phyloP scores from a whole-genome alignment of 331 rosid genomes.

The Erythrophleum ivorense region DNA sequence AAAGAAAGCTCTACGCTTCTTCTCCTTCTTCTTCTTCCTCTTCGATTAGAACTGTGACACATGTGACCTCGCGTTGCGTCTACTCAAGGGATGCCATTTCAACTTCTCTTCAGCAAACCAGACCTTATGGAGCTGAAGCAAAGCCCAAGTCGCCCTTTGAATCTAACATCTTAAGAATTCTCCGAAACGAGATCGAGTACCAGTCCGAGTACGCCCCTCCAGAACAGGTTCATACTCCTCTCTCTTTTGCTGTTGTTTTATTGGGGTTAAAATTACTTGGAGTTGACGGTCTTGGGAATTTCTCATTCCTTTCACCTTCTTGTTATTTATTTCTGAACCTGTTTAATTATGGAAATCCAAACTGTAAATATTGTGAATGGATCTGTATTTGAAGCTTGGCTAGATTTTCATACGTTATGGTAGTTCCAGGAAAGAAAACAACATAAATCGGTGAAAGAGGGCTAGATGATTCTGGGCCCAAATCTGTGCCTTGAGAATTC shows the following conservation, averaged over 20 bases:
- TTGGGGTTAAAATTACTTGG: not conserved
- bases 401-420: not conserved
- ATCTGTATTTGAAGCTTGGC: not conserved
- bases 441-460: not conserved
- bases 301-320: not conserved
- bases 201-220: slow-evolving; percentile 63
- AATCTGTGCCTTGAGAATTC: slow-evolving; percentile 7
- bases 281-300: not conserved
- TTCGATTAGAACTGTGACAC: not conserved
- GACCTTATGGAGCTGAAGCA: slow-evolving; percentile 42
- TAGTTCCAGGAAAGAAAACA: not conserved
- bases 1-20: not conserved
- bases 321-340: not conserved
- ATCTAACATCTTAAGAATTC: slow-evolving; percentile 68
- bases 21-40: not conserved
- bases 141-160: slow-evolving; percentile 65
- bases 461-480: not conserved
- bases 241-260: not conserved
- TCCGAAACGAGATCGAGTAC: slow-evolving; percentile 52
- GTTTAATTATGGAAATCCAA: not conserved
- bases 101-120: slow-evolving; percentile 30
- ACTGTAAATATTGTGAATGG: not conserved
- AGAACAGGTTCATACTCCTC: slow-evolving; percentile 57
- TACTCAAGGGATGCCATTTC: not conserved
- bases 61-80: not conserved